Conservation (phyloP, 139 green algal species). For the Zygnema circumcarinatum region DNA sequence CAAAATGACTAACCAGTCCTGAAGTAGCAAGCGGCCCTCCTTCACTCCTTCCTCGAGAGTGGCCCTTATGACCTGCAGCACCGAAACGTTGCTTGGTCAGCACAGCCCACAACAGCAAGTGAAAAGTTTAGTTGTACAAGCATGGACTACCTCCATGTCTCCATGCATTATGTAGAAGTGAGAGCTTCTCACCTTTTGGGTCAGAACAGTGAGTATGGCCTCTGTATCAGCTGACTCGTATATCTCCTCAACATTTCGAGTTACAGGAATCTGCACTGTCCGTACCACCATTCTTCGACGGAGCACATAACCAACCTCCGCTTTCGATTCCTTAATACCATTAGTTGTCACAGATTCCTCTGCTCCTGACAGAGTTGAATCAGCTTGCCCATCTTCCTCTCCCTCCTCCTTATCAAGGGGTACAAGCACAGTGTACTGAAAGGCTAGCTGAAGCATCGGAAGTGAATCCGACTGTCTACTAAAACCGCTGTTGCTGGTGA, state of each 20-base stretch:
- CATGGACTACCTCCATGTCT: background rate
- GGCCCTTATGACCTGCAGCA: slow-evolving; percentile 64
- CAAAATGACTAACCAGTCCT: slow-evolving; percentile 88
- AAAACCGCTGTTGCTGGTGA: slow-evolving; percentile 61
- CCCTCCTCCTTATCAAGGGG: background rate
- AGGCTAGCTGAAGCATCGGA: slow-evolving; percentile 75
- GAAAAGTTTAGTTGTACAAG: background rate
- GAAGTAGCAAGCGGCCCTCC: slow-evolving; percentile 78
- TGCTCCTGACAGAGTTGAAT: background rate
- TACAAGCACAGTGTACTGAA: slow-evolving; percentile 76
- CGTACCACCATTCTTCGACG: slow-evolving; percentile 39
- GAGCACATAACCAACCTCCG: slow-evolving; percentile 28
- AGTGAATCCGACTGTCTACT: background rate
- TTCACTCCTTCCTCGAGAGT: slow-evolving; percentile 63
- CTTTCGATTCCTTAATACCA: background rate
- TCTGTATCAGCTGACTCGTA: slow-evolving; percentile 69
- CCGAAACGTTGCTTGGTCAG: background rate
- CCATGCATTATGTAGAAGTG: background rate
- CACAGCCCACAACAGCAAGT: background rate
- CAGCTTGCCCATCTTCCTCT: slow-evolving; percentile 15
- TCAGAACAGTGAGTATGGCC: slow-evolving; percentile 73
- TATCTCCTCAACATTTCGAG: slow-evolving; percentile 62
- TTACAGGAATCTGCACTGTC: slow-evolving; percentile 46
- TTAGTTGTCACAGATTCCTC: background rate
- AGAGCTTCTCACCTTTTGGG: slow-evolving; percentile 72